Evolutionary conservation across 805 yeast species (phyloP).

Genomic region (Peterozyma xylosa): DNA sequence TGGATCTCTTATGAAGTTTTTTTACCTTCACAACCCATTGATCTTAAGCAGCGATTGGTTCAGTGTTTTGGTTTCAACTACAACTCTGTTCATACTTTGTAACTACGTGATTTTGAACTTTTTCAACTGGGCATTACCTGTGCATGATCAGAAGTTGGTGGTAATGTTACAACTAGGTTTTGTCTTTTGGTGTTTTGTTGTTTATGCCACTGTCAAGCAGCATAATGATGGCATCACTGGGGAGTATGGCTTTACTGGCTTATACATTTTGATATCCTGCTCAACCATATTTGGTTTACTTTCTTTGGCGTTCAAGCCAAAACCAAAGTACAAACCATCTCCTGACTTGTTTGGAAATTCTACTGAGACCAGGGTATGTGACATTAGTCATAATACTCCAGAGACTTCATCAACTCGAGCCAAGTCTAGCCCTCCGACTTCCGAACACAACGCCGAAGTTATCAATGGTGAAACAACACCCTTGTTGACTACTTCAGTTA

Average conservation of each 20-base stretch:
- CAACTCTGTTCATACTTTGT: constrained; percentile 39
- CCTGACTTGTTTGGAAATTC: not conserved
- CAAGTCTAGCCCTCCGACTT: not conserved
- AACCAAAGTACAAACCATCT: not conserved
- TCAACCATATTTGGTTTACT: constrained; percentile 47
- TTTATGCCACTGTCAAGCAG: constrained; percentile 41
- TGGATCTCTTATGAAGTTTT: constrained; percentile 26
- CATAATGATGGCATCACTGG: constrained; percentile 46
- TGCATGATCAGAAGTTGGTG: constrained; percentile 53
- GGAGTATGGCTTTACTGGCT: constrained; percentile 36
- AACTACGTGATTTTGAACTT: constrained; percentile 53
- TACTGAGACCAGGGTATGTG: constrained; percentile 8
- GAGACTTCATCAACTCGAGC: constrained; percentile 10
- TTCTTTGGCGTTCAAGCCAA: constrained; percentile 30
- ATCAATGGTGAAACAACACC: constrained; percentile 23
- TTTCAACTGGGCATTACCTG: constrained; percentile 34
- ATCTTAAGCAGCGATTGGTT: constrained; percentile 43
- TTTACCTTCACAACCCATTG: constrained; percentile 36
- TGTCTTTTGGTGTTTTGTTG: constrained; percentile 48
- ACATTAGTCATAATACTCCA: constrained; percentile 8
- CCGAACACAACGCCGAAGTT: not conserved
- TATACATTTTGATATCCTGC: constrained; percentile 37
- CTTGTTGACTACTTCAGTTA: constrained; percentile 17
- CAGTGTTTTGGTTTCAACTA: constrained; percentile 40
- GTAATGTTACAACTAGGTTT: constrained; percentile 46